Percentiles rank a stretch among this genome's conserved stretches.
Evolutionary conservation across 1,284 basidiomycete species (phyloP).

Genomic region (Somion occarium): DNA sequence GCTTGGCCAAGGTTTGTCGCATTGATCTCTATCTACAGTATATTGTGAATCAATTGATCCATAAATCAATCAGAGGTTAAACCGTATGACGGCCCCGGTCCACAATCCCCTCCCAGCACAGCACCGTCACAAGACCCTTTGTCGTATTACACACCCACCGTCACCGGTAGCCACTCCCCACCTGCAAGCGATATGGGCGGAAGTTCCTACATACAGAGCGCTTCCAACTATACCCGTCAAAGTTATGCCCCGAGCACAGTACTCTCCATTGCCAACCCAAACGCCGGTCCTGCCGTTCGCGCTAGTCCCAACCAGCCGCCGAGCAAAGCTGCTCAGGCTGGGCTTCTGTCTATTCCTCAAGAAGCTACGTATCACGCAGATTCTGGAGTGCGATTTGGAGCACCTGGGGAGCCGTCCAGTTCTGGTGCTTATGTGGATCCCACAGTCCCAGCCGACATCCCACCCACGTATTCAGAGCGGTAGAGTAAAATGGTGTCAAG

Average conservation of each 20-base stretch:
- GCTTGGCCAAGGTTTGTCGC: constrained; percentile 6
- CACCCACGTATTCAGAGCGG: background rate
- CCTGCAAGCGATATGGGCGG: background rate
- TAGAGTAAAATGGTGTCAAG: background rate
- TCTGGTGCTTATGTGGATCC: background rate
- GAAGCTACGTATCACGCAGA: constrained; percentile 6
- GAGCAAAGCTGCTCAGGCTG: constrained; percentile 9
- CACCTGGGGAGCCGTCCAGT: background rate
- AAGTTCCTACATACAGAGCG: background rate
- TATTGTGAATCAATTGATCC: background rate
- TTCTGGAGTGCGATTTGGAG: constrained; percentile 10
- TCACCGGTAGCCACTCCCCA: background rate
- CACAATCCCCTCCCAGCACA: background rate
- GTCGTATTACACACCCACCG: background rate
- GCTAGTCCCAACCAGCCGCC: constrained; percentile 3
- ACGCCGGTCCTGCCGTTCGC: background rate
- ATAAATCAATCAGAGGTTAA: constrained; percentile 7
- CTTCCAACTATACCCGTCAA: background rate
- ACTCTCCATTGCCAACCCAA: background rate
- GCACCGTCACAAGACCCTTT: background rate
- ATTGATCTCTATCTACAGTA: background rate
- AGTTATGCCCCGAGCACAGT: background rate
- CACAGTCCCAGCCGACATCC: background rate
- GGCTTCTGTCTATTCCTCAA: constrained; percentile 1
- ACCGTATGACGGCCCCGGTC: background rate